phyloP scores from a whole-genome alignment of 192 early-diverging fungal species.

The Podila minutissima region DNA sequence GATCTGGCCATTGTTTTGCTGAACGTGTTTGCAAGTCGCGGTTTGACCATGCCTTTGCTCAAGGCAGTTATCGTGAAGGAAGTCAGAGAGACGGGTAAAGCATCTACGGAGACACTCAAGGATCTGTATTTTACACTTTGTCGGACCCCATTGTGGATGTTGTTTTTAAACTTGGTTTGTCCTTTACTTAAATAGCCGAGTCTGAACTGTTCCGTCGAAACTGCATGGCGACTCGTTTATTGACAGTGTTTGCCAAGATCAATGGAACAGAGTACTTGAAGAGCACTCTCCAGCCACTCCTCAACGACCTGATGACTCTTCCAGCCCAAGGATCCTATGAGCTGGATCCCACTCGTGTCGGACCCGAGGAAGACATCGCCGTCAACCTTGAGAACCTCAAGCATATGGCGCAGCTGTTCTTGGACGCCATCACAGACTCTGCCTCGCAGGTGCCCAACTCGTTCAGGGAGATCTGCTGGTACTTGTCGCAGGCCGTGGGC shows the following conservation, averaged over 20 bases:
- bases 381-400: slow-evolving; percentile 85
- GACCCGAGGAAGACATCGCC: slow-evolving; percentile 70
- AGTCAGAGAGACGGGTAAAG: slow-evolving; percentile 81
- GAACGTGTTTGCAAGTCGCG: slow-evolving; percentile 81
- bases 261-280: slow-evolving; percentile 86
- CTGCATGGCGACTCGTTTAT: slow-evolving; percentile 88
- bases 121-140: too few species aligned
- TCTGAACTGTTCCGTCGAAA: slow-evolving; percentile 93
- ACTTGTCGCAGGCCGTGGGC: slow-evolving; percentile 80
- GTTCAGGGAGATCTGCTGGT: slow-evolving; percentile 85
- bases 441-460: slow-evolving; percentile 73
- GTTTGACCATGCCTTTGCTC: slow-evolving; percentile 76
- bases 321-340: slow-evolving; percentile 86
- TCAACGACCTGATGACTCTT: slow-evolving; percentile 73
- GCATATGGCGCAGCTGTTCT: slow-evolving; percentile 75
- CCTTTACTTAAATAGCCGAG: slow-evolving; percentile 56
- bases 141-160: too few species aligned
- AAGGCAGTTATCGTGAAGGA: slow-evolving; percentile 87
- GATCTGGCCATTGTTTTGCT: slow-evolving; percentile 84
- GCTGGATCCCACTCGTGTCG: slow-evolving; percentile 83
- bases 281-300: slow-evolving; percentile 79
- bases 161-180: neutral
- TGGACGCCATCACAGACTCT: slow-evolving; percentile 87
- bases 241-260: slow-evolving; percentile 85
- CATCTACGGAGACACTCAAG: too few species aligned